phyloP scores from a whole-genome alignment of 2,329 filamentous ascomycete species.

The Mycosphaerella sp. region DNA sequence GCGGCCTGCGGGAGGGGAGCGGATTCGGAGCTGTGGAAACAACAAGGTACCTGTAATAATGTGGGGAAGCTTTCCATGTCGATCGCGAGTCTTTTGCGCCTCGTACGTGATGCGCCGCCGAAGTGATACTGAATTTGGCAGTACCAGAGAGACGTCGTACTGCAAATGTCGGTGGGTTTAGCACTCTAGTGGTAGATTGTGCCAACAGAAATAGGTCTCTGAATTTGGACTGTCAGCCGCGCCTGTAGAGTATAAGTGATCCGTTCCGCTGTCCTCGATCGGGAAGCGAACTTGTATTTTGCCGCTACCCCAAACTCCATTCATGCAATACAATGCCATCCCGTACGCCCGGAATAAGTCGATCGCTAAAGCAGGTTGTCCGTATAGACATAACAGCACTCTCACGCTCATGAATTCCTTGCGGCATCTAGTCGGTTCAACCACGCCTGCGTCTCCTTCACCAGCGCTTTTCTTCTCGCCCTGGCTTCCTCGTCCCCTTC shows the following conservation, averaged over 20 bases:
- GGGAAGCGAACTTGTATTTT: neutral
- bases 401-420: neutral
- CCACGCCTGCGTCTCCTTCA: constrained; percentile 63
- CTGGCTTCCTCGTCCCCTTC: constrained; percentile 62
- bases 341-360: neutral
- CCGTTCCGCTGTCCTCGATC: neutral
- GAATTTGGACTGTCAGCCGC: neutral
- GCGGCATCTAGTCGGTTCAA: constrained; percentile 58
- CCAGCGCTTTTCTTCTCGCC: constrained; percentile 61
- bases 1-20: neutral
- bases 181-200: neutral
- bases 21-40: neutral
- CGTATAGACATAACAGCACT: neutral
- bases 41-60: neutral
- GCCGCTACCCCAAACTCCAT: neutral
- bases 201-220: neutral
- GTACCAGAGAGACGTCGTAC: neutral
- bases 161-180: neutral
- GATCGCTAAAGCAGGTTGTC: neutral
- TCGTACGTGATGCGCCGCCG: neutral
- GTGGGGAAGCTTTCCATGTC: neutral
- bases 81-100: neutral
- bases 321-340: neutral
- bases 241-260: neutral
- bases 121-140: neutral